phyloP scores from a whole-genome alignment of 768 basidiomycete species.

The Leccinum longicurvipes region DNA sequence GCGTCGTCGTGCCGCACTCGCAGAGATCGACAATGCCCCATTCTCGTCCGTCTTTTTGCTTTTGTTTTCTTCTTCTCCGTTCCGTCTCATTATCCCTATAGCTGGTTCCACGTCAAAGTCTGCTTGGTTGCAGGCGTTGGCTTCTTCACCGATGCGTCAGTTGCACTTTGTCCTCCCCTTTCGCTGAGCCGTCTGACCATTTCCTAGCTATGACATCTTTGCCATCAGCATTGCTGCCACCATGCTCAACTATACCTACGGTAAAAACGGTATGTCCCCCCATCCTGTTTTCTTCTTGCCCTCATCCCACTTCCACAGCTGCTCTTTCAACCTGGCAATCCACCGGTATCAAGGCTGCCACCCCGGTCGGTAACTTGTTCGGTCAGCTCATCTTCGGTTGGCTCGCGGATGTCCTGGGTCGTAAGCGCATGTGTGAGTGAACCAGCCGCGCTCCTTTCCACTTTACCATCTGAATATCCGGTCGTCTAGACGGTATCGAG shows the following conservation, averaged over 20 bases:
- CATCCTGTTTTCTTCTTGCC: not conserved
- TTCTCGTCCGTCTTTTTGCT: conserved; percentile 59
- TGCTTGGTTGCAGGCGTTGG: conserved; percentile 73
- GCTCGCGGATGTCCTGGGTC: conserved; percentile 73
- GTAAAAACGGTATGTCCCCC: conserved; percentile 24
- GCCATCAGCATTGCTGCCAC: conserved; percentile 82
- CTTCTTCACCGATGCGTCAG: conserved; percentile 86
- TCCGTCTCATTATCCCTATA: conserved; percentile 21
- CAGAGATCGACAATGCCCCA: conserved; percentile 82
- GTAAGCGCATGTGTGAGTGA: conserved; percentile 74
- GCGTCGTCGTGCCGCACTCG: conserved; percentile 74
- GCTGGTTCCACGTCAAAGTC: conserved; percentile 85
- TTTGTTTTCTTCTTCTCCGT: not conserved
- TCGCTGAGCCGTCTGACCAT: not conserved
- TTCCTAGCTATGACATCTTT: conserved; percentile 68
- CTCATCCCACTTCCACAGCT: conserved; percentile 1
- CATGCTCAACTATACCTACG: conserved; percentile 83
- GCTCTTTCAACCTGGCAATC: conserved; percentile 55
- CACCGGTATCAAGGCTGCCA: conserved; percentile 75
- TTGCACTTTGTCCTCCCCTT: not conserved
- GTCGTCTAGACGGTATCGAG: conserved; percentile 41
- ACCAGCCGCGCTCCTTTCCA: not conserved
- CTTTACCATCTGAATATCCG: not conserved
- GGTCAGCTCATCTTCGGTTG: conserved; percentile 80
- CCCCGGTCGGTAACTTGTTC: conserved; percentile 70